Evolutionary conservation across 164 flowering plant species (phyloP).

Genomic region (Berberis thunbergii): DNA sequence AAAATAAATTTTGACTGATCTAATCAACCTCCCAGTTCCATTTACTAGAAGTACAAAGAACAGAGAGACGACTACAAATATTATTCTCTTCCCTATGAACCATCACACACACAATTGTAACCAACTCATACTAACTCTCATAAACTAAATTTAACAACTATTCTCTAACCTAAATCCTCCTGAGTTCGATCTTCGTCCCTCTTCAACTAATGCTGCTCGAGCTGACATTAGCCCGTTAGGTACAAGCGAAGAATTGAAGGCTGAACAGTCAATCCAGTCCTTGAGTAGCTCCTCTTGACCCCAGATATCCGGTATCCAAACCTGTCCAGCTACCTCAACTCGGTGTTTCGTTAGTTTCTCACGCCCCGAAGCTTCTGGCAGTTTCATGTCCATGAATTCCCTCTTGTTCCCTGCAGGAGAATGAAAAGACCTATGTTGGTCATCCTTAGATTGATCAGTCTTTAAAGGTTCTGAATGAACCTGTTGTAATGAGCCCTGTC

Average conservation of each 20-base stretch:
- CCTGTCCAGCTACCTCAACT: slow-evolving; percentile 37
- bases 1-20: too few species aligned
- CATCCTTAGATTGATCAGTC: neutral
- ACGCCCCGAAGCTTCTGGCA: slow-evolving; percentile 19
- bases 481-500: too few species aligned
- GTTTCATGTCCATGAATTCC: neutral
- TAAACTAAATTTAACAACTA: slow-evolving; percentile 12
- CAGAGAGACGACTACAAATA: neutral
- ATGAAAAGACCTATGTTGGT: neutral
- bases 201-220: slow-evolving; percentile 40
- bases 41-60: neutral
- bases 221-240: slow-evolving; percentile 40
- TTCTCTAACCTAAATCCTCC: slow-evolving; percentile 14
- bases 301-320: slow-evolving; percentile 61
- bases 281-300: slow-evolving; percentile 49
- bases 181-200: slow-evolving; percentile 21
- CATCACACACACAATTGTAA: too few species aligned
- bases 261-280: slow-evolving; percentile 54
- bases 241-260: slow-evolving; percentile 38
- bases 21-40: neutral
- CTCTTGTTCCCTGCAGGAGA: neutral
- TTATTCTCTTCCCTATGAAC: neutral
- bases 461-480: slow-evolving; percentile 3
- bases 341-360: slow-evolving; percentile 46
- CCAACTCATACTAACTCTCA: neutral